phyloP scores from a whole-genome alignment of 495 filamentous ascomycete species.

The Thermothielavioides terrestris region DNA sequence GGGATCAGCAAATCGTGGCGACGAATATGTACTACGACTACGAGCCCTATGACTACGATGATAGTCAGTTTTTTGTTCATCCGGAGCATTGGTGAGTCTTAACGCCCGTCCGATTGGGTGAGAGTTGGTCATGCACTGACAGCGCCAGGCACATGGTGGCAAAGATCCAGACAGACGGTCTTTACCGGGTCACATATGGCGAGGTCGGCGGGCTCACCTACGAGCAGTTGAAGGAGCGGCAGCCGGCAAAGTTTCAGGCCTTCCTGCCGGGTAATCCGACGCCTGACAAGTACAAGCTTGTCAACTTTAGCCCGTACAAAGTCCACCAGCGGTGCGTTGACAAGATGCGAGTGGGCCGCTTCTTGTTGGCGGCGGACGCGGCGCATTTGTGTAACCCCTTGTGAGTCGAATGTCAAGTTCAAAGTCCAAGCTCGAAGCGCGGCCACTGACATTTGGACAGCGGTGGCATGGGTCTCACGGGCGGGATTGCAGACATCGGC shows the following conservation, averaged over 20 bases:
- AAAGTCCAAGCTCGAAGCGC: too few species aligned
- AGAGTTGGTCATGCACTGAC: too few species aligned
- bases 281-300: slow-evolving; percentile 47
- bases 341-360: slow-evolving; percentile 45
- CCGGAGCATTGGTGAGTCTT: slow-evolving; percentile 48
- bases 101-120: too few species aligned
- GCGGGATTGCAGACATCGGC: too few species aligned
- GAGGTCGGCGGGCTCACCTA: slow-evolving; percentile 42
- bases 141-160: too few species aligned
- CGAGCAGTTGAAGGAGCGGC: slow-evolving; percentile 46
- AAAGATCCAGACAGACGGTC: too few species aligned
- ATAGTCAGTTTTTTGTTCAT: slow-evolving; percentile 52
- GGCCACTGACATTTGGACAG: too few species aligned
- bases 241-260: slow-evolving; percentile 44
- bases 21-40: slow-evolving; percentile 59
- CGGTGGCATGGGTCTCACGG: too few species aligned
- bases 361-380: slow-evolving; percentile 54
- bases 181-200: slow-evolving; percentile 52
- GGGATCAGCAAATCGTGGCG: slow-evolving; percentile 51
- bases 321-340: slow-evolving; percentile 54
- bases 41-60: slow-evolving; percentile 39
- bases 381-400: slow-evolving; percentile 50
- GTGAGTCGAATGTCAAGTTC: too few species aligned
- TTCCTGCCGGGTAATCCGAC: slow-evolving; percentile 53
- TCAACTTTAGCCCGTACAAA: slow-evolving; percentile 49